Conservation (phyloP, 768 basidiomycete species). For the Pleurotus tuber-regium region DNA sequence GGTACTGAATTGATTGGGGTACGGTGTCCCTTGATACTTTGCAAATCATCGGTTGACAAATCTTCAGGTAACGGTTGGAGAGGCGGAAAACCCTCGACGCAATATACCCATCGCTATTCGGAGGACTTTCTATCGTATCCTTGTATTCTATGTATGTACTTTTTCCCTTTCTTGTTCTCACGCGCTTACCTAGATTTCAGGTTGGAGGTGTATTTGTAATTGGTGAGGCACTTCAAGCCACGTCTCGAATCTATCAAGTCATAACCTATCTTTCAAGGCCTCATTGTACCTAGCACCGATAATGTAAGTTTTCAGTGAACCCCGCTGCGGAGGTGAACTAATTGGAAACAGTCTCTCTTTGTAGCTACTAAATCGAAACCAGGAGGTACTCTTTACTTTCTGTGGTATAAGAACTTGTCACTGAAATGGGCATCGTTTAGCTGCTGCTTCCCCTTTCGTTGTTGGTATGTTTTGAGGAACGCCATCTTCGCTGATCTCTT, state of each 20-base stretch:
- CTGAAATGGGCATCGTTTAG: slow-evolving; percentile 19
- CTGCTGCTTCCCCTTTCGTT: slow-evolving; percentile 66
- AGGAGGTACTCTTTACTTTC: slow-evolving; percentile 19
- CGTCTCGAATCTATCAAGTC: background rate
- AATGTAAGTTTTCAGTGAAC: slow-evolving; percentile 15
- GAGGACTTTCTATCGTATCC: slow-evolving; percentile 57
- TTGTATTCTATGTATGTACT: slow-evolving; percentile 45
- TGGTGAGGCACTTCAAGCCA: slow-evolving; percentile 17
- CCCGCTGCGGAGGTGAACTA: no score
- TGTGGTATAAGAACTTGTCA: background rate
- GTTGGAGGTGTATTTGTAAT: slow-evolving; percentile 72
- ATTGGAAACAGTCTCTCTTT: slow-evolving; percentile 30
- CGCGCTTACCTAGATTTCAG: background rate
- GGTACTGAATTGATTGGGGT: slow-evolving; percentile 80
- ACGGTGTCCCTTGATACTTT: slow-evolving; percentile 23
- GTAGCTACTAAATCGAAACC: slow-evolving; percentile 42
- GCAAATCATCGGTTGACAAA: background rate
- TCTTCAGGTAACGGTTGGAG: slow-evolving; percentile 43
- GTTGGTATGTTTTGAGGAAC: slow-evolving; percentile 33
- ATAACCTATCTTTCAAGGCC: slow-evolving; percentile 21
- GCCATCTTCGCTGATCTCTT: background rate
- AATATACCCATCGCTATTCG: slow-evolving; percentile 73
- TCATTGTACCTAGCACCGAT: slow-evolving; percentile 64
- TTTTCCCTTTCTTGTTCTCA: background rate
- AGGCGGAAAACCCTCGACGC: slow-evolving; percentile 68